Conservation (phyloP, 2,329 filamentous ascomycete species). For the Scedosporium apiospermum region DNA sequence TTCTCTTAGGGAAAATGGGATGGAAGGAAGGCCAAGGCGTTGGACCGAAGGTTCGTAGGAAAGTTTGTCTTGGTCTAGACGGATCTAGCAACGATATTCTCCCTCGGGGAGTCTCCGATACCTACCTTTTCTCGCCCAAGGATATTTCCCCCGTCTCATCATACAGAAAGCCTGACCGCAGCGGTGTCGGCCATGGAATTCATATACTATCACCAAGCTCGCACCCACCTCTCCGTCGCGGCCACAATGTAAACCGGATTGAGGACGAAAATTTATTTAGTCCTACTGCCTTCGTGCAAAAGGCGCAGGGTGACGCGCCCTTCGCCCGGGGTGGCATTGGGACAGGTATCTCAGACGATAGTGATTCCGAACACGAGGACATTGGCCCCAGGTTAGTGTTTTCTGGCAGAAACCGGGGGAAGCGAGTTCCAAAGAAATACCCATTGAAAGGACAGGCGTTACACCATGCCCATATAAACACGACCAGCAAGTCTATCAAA, state of each 20-base stretch:
- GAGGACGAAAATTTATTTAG: background rate
- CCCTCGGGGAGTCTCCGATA: constrained; percentile 27
- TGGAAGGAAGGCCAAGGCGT: constrained; percentile 93
- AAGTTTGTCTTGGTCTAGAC: constrained; percentile 51
- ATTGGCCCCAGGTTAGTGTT: constrained; percentile 69
- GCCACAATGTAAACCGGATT: background rate
- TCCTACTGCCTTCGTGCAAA: background rate
- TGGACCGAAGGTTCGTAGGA: constrained; percentile 72
- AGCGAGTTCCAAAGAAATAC: background rate
- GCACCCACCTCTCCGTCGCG: background rate
- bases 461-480: background rate
- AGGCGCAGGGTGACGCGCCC: background rate
- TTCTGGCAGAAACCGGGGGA: background rate
- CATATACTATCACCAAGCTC: constrained; percentile 30
- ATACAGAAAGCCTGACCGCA: background rate
- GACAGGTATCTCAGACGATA: constrained; percentile 83
- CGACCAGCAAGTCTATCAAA: background rate
- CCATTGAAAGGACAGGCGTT: background rate
- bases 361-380: constrained; percentile 87
- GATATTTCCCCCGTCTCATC: constrained; percentile 37
- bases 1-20: constrained; percentile 82
- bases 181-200: background rate
- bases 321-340: constrained; percentile 57
- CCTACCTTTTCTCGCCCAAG: constrained; percentile 76
- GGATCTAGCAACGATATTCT: constrained; percentile 13